These are phyloP conservation scores for Tylopilus vinaceipallidus DNA, from an alignment of 768 basidiomycete genomes.

Conservation along the genomic window DNA sequence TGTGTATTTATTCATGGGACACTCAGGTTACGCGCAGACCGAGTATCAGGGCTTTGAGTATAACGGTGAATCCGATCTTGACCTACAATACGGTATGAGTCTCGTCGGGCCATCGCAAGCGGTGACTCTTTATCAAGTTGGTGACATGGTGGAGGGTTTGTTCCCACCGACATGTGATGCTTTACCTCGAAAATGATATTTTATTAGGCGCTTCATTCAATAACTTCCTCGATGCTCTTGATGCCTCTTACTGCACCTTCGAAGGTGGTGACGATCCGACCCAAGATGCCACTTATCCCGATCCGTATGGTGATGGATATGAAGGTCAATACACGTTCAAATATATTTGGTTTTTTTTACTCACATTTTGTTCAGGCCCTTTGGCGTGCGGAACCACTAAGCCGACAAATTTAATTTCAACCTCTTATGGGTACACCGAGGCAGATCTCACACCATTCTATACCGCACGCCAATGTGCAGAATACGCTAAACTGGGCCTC, in stretches of 20 bases:
- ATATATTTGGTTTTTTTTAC: not conserved
- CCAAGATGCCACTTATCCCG: slow-evolving; percentile 28
- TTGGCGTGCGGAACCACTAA: slow-evolving; percentile 37
- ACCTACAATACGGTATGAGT: slow-evolving; percentile 32
- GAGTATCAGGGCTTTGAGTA: slow-evolving; percentile 19
- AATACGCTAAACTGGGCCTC: slow-evolving; percentile 46
- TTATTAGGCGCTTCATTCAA: slow-evolving; percentile 28
- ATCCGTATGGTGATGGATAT: slow-evolving; percentile 22
- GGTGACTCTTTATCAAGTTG: slow-evolving; percentile 33
- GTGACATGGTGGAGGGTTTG: slow-evolving; percentile 29
- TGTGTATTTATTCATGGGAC: not conserved
- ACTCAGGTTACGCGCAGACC: slow-evolving; percentile 29
- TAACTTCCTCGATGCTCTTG: slow-evolving; percentile 36
- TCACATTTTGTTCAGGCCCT: slow-evolving; percentile 13
- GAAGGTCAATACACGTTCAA: slow-evolving; percentile 9
- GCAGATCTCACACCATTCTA: slow-evolving; percentile 35
- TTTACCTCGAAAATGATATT: slow-evolving; percentile 1
- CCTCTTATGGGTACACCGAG: slow-evolving; percentile 41
- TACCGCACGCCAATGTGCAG: slow-evolving; percentile 40
- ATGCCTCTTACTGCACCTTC: slow-evolving; percentile 33
- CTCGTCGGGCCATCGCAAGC: slow-evolving; percentile 22
- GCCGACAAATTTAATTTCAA: slow-evolving; percentile 40
- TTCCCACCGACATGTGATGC: not conserved
- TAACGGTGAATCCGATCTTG: slow-evolving; percentile 34
- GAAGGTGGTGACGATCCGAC: slow-evolving; percentile 35